Evolutionary conservation across 1,284 basidiomycete genomes (phyloP).

Genomic region (Trametes pubescens): DNA sequence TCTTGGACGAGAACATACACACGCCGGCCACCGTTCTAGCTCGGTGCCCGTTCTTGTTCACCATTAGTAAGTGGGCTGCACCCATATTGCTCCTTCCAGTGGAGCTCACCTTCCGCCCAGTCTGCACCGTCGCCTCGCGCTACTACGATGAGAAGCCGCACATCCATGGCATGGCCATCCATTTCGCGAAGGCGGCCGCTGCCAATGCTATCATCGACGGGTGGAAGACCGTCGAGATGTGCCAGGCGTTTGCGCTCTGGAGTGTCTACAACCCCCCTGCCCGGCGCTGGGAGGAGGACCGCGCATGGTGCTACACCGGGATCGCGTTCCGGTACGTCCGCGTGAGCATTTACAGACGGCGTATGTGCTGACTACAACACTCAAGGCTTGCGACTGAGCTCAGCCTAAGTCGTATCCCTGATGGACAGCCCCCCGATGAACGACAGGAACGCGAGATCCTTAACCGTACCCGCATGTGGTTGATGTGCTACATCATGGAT

Average conservation of each 20-base stretch:
- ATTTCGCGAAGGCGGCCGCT: slow-evolving; percentile 48
- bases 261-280: slow-evolving; percentile 44
- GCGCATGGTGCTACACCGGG: slow-evolving; percentile 45
- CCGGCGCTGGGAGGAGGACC: slow-evolving; percentile 45
- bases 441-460: slow-evolving; percentile 53
- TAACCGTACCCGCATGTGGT: slow-evolving; percentile 56
- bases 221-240: slow-evolving; percentile 47
- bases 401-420: slow-evolving; percentile 50
- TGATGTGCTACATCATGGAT: slow-evolving; percentile 56
- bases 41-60: slow-evolving; percentile 52
- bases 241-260: slow-evolving; percentile 46
- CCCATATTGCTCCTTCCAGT: not conserved
- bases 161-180: slow-evolving; percentile 47
- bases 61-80: slow-evolving; percentile 42
- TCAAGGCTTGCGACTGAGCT: slow-evolving; percentile 53
- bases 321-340: slow-evolving; percentile 40
- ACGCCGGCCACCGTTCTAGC: slow-evolving; percentile 46
- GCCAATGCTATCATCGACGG: slow-evolving; percentile 46
- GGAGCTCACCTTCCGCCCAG: slow-evolving; percentile 25
- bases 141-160: slow-evolving; percentile 47
- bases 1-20: slow-evolving; percentile 50
- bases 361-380: not conserved
- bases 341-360: not conserved
- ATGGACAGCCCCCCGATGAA: slow-evolving; percentile 45
- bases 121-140: slow-evolving; percentile 49